Evolutionary conservation across 2,329 filamentous ascomycete genomes (phyloP).

Genomic region (Fusarium pilosicola): DNA sequence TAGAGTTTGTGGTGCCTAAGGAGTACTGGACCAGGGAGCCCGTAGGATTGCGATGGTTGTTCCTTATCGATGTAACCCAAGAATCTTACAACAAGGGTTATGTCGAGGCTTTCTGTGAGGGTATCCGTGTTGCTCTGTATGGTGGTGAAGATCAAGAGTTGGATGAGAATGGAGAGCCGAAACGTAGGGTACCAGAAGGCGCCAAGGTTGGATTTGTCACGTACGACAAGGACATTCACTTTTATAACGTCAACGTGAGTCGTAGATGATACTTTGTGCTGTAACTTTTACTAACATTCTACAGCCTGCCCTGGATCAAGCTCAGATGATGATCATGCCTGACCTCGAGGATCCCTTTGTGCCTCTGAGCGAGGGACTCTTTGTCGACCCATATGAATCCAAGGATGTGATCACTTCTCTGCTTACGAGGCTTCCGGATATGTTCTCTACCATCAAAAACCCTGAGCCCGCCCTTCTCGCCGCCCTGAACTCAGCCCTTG

Average conservation of each 20-base stretch:
- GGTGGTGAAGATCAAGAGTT: constrained; percentile 66
- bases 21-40: constrained; percentile 98
- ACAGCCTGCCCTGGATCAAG: constrained; percentile 79
- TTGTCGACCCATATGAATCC: constrained; percentile 93
- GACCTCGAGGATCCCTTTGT: constrained; percentile 97
- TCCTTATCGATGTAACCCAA: constrained; percentile 92
- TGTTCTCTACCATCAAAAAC: constrained; percentile 90
- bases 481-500: constrained; percentile 82
- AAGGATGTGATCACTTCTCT: constrained; percentile 88
- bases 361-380: constrained; percentile 88
- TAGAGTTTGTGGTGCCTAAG: constrained; percentile 96
- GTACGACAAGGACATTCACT: constrained; percentile 96
- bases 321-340: constrained; percentile 99
- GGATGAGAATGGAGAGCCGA: constrained; percentile 62
- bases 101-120: constrained; percentile 88
- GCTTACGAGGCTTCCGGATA: constrained; percentile 81
- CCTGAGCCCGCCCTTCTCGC: constrained; percentile 90
- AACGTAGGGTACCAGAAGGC: constrained; percentile 74
- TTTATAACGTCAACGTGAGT: constrained; percentile 91
- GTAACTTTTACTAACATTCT: constrained; percentile 23
- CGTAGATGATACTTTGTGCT: not conserved
- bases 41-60: constrained; percentile 86
- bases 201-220: constrained; percentile 95
- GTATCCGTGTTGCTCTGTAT: constrained; percentile 86
- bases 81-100: constrained; percentile 93